Conservation (phyloP, 495 filamentous ascomycete genomes). For the Cercophora samala region DNA sequence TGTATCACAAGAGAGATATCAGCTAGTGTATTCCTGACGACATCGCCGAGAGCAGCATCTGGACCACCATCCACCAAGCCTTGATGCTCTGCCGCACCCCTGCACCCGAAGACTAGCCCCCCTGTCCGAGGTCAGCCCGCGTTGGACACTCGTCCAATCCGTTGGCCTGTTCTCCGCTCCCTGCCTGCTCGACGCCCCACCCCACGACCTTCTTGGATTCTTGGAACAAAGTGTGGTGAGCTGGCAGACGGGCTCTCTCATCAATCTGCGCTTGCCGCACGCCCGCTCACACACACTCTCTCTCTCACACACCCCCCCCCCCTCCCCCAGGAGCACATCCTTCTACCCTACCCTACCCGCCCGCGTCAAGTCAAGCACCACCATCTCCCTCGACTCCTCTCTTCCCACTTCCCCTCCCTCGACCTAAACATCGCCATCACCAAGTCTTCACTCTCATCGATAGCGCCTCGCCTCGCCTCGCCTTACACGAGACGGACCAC, state of each 20-base stretch:
- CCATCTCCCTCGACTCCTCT: constrained; percentile 13
- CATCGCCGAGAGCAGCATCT: constrained; percentile 27
- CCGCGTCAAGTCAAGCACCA: neutral
- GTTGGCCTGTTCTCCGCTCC: constrained; percentile 21
- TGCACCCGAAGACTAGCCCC: constrained; percentile 23
- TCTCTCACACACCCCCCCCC: constrained; percentile 6
- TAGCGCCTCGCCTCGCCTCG: constrained; percentile 13
- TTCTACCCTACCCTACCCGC: constrained; percentile 15
- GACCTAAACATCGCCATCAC: constrained; percentile 7
- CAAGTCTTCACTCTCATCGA: neutral
- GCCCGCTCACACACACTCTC: no score
- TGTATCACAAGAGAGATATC: no score
- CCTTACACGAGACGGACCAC: constrained; percentile 4
- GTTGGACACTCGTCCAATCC: constrained; percentile 28
- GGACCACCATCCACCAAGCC: constrained; percentile 23
- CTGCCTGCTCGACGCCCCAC: constrained; percentile 28
- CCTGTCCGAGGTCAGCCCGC: constrained; percentile 31
- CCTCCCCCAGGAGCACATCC: constrained; percentile 12
- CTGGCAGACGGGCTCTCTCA: constrained; percentile 24
- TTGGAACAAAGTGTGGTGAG: constrained; percentile 36
- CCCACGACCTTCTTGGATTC: constrained; percentile 29
- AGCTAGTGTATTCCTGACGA: constrained; percentile 31
- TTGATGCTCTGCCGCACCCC: constrained; percentile 21
- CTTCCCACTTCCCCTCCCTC: constrained; percentile 11
- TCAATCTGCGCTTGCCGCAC: constrained; percentile 23